Evolutionary conservation across 805 yeast species (phyloP), one percentile per base, ranked within the genome.

Genomic region (Grigorovia humatica): DNA sequence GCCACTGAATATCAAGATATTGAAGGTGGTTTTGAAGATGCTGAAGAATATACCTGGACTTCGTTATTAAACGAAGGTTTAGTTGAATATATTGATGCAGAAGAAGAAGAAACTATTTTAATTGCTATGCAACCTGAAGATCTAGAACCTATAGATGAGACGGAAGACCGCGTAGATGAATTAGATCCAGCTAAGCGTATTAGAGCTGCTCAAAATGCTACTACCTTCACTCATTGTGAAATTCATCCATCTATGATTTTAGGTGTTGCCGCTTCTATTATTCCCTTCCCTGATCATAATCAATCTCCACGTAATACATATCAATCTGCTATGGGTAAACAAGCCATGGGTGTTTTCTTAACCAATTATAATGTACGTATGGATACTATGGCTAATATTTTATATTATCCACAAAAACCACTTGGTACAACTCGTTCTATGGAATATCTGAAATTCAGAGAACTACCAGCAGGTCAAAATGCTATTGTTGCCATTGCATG

Each of bases 251-350:
- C 95, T 46, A 93, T 95, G 91, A 88, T 93, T 64, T 76, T 93
- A 57, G 99, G 99, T 69, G 96, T 93, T 54, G 96, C 96, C 48
- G 99, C 99, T 9, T 88, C 96, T 45, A 88, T 93, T 66, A 93
- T 93, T 77, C 99, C 99, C 17, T 93, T 91, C 85, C 99, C 99
- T 13, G 98, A 93, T 73, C 99, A 93, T 71, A 93, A 93, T 70
- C 99, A 93, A 75, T 90, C 97, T 51, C 99, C 99, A 55, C 91
- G 99, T 82, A 93, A 93, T 67, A 93, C 99, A 1, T 93, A 93
- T 72, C 99, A 93, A 75, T 90, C 96, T 69, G 99, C 99, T 60
- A 93, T 93, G 99, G 99, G 99, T 81, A 93, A 93, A 71, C 99
- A 93, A 73, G 99, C 99, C n/a, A 91, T 93, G 69, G 99, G 99